These are phyloP conservation scores for Monosporozyma servazzii DNA, from an alignment of 805 yeast species.

Conservation along the genomic window DNA sequence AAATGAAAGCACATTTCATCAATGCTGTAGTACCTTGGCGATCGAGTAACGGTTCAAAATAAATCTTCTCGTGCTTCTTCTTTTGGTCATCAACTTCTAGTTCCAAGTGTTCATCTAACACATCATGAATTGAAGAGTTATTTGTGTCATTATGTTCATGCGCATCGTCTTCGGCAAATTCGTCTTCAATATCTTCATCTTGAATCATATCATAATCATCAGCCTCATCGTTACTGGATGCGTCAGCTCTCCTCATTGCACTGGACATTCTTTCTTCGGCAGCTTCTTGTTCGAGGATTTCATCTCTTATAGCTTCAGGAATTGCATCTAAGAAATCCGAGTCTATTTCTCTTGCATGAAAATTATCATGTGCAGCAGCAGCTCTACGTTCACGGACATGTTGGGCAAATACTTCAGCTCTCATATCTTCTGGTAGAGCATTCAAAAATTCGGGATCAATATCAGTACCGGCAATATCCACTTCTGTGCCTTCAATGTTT, in stretches of 20 bases:
- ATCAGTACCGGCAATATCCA: constrained; percentile 82
- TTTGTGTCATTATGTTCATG: background rate
- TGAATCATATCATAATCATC: constrained; percentile 12
- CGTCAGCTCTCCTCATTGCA: constrained; percentile 2
- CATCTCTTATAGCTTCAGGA: constrained; percentile 57
- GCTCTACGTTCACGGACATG: constrained; percentile 70
- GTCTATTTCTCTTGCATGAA: constrained; percentile 56
- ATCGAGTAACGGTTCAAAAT: constrained; percentile 62
- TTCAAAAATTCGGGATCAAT: constrained; percentile 85
- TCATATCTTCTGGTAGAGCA: constrained; percentile 86
- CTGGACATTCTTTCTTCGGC: constrained; percentile 18
- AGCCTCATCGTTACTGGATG: constrained; percentile 8
- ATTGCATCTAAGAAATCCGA: constrained; percentile 73
- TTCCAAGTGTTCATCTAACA: constrained; percentile 9
- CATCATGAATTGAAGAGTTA: background rate
- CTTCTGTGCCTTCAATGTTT: constrained; percentile 63
- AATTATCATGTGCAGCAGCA: constrained; percentile 38
- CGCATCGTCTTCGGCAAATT: background rate
- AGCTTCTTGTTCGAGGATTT: constrained; percentile 49
- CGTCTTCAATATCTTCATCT: constrained; percentile 10
- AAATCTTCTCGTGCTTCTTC: constrained; percentile 18
- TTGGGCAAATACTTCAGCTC: constrained; percentile 84
- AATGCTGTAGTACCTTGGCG: constrained; percentile 66
- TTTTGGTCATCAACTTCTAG: constrained; percentile 5
- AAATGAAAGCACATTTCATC: constrained; percentile 60